phyloP scores from a whole-genome alignment of 164 flowering plant genomes.

The Malania oleifera region DNA sequence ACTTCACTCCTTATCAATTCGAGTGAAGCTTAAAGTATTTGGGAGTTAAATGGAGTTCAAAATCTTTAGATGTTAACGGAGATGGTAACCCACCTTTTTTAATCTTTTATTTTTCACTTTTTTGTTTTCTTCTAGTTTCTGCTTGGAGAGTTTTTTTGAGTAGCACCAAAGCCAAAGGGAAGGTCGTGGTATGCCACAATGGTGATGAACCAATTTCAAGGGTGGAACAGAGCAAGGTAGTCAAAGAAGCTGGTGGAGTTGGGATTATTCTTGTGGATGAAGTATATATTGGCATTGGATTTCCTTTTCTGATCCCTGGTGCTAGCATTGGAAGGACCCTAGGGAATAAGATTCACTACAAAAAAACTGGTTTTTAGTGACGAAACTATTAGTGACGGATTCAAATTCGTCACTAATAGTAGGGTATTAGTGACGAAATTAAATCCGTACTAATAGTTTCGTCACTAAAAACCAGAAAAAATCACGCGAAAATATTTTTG shows the following conservation, averaged over 20 bases:
- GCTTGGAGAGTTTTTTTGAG: constrained; percentile 75
- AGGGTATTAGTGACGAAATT: too few relatives aligned
- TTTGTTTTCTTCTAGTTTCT: constrained; percentile 42
- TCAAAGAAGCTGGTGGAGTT: constrained; percentile 74
- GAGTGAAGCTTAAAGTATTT: constrained; percentile 57
- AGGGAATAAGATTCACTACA: constrained; percentile 44
- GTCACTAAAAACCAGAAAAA: too few relatives aligned
- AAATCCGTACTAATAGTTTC: too few relatives aligned
- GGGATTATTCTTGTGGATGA: constrained; percentile 82
- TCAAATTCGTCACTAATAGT: too few relatives aligned
- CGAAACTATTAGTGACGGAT: too few relatives aligned
- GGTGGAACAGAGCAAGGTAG: constrained; percentile 54
- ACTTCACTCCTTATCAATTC: constrained; percentile 81
- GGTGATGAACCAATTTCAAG: constrained; percentile 63
- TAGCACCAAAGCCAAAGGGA: constrained; percentile 51
- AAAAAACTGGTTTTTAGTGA: too few relatives aligned
- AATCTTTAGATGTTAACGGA: constrained; percentile 3
- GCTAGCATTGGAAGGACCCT: constrained; percentile 46
- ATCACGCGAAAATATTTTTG: too few relatives aligned
- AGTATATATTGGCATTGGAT: constrained; percentile 56
- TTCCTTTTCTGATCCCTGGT: constrained; percentile 67
- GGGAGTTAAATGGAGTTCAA: constrained; percentile 7
- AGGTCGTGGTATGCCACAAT: constrained; percentile 65
- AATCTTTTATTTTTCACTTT: constrained; percentile 13
- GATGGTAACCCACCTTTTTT: constrained; percentile 11